Percentiles rank a stretch among this genome's conserved stretches.
Conservation (phyloP, 306 rosid genomes). For the Arachis stenosperma region DNA sequence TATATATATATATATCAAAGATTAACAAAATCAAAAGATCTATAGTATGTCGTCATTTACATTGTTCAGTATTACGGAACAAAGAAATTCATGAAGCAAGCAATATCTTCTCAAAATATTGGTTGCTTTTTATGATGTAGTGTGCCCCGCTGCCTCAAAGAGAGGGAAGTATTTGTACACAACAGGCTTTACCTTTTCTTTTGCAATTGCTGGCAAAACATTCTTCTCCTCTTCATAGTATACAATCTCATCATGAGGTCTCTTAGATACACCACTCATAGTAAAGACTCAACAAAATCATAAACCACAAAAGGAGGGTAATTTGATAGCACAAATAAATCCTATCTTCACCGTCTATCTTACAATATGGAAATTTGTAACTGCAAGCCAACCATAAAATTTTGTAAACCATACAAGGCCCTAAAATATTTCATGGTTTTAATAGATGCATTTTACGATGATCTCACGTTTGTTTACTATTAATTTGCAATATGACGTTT, state of each 20-base stretch:
- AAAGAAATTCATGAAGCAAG: slow-evolving; percentile 53
- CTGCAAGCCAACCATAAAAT: slow-evolving; percentile 37
- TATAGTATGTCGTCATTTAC: no score
- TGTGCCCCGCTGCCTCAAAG: slow-evolving; percentile 53
- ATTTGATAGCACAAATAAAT: slow-evolving; percentile 34
- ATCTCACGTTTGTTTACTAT: no score
- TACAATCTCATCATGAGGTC: slow-evolving; percentile 74
- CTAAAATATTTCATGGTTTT: no score
- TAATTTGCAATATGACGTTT: no score
- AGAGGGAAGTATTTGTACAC: slow-evolving; percentile 55
- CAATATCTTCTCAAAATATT: slow-evolving; percentile 83
- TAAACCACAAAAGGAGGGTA: slow-evolving; percentile 35
- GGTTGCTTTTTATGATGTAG: slow-evolving; percentile 68
- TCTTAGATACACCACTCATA: slow-evolving; percentile 80
- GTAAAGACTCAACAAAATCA: slow-evolving; percentile 37
- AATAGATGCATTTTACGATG: no score
- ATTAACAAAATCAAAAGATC: no score
- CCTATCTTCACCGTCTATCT: slow-evolving; percentile 4
- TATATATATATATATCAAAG: no score
- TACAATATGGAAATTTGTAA: slow-evolving; percentile 19
- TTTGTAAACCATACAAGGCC: slow-evolving; percentile 26
- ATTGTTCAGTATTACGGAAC: no score
- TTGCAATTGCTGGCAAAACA: slow-evolving; percentile 92
- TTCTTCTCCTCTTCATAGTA: slow-evolving; percentile 75
- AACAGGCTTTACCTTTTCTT: slow-evolving; percentile 81